These are phyloP conservation scores for Mycena sp. DNA, from an alignment of 1,284 basidiomycete genomes.

Conservation along the genomic window DNA sequence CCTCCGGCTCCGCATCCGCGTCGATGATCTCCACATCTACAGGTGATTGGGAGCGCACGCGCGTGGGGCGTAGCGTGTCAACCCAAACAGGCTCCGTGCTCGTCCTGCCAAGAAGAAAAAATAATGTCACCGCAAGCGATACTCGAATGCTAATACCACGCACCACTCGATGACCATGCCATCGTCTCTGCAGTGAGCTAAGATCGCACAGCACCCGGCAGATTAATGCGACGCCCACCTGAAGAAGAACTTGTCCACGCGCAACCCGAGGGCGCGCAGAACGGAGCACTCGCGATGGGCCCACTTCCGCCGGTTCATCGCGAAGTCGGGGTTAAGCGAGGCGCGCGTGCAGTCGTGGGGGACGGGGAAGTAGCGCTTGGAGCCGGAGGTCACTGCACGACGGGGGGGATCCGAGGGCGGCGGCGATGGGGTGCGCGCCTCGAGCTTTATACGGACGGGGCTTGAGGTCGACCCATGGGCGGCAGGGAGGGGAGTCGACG, in stretches of 20 bases:
- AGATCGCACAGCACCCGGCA: not conserved
- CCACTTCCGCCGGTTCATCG: constrained; percentile 14
- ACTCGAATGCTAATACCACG: not conserved
- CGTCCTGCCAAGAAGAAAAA: not conserved
- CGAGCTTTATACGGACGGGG: constrained; percentile 13
- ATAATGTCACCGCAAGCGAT: not conserved
- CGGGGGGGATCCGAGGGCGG: constrained; percentile 13
- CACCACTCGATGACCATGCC: constrained; percentile 32
- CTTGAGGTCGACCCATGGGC: not conserved
- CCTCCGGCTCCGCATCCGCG: constrained; percentile 9
- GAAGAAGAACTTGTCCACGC: constrained; percentile 22
- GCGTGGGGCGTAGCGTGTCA: constrained; percentile 22
- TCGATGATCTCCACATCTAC: constrained; percentile 18
- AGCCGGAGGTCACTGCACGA: constrained; percentile 16
- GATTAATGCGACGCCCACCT: not conserved
- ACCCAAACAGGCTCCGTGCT: constrained; percentile 25
- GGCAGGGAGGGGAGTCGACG: not conserved
- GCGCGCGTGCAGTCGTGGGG: constrained; percentile 17
- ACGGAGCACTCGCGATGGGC: constrained; percentile 1
- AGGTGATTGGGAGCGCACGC: not conserved
- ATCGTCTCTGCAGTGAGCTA: constrained; percentile 17
- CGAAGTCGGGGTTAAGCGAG: not conserved
- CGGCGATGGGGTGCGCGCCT: constrained; percentile 17
- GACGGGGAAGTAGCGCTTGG: constrained; percentile 28
- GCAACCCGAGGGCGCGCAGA: constrained; percentile 16